These are phyloP conservation scores for Clonostachys chloroleuca DNA, from an alignment of 2,329 filamentous ascomycete species.

Conservation along the genomic window DNA sequence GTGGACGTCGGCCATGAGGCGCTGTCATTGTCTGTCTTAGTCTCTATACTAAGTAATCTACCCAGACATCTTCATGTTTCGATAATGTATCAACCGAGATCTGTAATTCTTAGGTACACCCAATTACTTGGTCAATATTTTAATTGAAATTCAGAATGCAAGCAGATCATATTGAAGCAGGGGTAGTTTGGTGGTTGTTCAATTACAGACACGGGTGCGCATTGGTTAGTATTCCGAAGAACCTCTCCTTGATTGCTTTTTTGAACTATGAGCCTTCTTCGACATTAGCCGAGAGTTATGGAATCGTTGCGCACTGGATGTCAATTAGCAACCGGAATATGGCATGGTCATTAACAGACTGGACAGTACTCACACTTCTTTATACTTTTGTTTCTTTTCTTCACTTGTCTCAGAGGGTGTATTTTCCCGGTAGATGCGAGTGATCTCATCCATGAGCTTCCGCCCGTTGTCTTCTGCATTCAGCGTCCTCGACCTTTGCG, in stretches of 20 bases:
- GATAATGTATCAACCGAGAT: no score
- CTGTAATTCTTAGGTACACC: no score
- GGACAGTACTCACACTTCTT: slow-evolving; percentile 31
- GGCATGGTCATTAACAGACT: neutral
- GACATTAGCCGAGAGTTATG: slow-evolving; percentile 35
- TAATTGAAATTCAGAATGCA: no score
- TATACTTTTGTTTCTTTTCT: slow-evolving; percentile 43
- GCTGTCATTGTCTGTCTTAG: no score
- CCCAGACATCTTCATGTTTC: no score
- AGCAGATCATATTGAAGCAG: no score
- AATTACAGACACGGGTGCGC: no score
- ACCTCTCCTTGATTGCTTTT: slow-evolving; percentile 42
- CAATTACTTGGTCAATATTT: no score
- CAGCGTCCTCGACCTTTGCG: slow-evolving; percentile 42
- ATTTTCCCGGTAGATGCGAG: slow-evolving; percentile 36
- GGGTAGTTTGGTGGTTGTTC: no score
- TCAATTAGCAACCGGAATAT: slow-evolving; percentile 6
- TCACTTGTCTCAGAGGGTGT: slow-evolving; percentile 41
- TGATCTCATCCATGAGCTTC: slow-evolving; percentile 44
- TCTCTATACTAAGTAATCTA: no score
- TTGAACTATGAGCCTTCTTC: slow-evolving; percentile 44
- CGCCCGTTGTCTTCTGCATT: slow-evolving; percentile 49
- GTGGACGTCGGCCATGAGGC: no score
- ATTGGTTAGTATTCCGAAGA: slow-evolving; percentile 11
- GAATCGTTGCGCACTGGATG: slow-evolving; percentile 34